These are phyloP conservation scores for Helicostylum pulchrum DNA, from an alignment of 192 early-diverging fungal genomes.

Conservation along the genomic window DNA sequence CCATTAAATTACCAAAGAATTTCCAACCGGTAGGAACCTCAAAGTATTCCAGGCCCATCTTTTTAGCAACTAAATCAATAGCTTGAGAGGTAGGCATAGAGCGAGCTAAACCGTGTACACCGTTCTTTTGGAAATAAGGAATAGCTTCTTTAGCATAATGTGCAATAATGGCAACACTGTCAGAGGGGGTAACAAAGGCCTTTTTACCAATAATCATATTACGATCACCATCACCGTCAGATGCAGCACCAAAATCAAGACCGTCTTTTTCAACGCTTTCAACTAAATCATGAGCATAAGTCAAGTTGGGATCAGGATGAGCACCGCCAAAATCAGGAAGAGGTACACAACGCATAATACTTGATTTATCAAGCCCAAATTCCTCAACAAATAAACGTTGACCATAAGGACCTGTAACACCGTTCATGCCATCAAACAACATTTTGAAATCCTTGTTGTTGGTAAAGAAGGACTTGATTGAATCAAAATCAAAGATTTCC, in stretches of 20 bases:
- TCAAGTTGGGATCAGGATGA: constrained; percentile 98
- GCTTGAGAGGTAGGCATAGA: constrained; percentile 96
- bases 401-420: constrained; percentile 96
- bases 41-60: constrained; percentile 73
- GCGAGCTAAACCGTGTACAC: constrained; percentile 84
- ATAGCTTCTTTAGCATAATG: constrained; percentile 80
- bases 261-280: constrained; percentile 78
- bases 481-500: constrained; percentile 89
- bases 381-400: constrained; percentile 82
- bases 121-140: constrained; percentile 86
- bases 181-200: constrained; percentile 94
- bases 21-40: constrained; percentile 93
- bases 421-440: constrained; percentile 94
- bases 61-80: constrained; percentile 83
- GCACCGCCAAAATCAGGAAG: constrained; percentile 89
- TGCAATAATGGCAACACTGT: constrained; percentile 96
- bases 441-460: constrained; percentile 68
- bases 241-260: constrained; percentile 90
- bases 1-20: constrained; percentile 99
- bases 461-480: constrained; percentile 75
- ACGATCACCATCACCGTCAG: constrained; percentile 96
- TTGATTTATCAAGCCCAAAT: constrained; percentile 76
- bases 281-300: constrained; percentile 92
- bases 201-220: constrained; percentile 98
- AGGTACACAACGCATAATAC: constrained; percentile 81